These are phyloP conservation scores for button mushroom (Agaricus bisporus) DNA, from an alignment of 768 basidiomycete species.

Conservation along the genomic window DNA sequence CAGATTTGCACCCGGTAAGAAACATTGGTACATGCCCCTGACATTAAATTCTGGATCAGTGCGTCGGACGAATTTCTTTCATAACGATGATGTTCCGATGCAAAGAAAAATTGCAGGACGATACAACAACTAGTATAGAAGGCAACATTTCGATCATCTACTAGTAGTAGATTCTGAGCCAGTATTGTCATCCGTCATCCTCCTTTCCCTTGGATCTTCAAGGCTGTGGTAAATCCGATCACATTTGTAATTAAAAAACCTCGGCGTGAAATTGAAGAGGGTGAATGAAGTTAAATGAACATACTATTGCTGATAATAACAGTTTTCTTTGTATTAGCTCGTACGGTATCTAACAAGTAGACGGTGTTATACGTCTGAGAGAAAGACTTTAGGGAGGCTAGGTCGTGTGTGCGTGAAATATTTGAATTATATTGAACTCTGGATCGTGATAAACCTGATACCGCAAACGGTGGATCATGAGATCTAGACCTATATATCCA, in stretches of 20 bases:
- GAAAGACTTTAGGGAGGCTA: background rate
- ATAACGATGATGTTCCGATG: too few species aligned
- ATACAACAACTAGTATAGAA: slow-evolving; percentile 40
- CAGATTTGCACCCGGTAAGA: too few species aligned
- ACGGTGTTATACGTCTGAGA: too few species aligned
- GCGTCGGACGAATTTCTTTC: too few species aligned
- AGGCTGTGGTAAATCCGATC: slow-evolving; percentile 57
- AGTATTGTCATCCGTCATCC: slow-evolving; percentile 47
- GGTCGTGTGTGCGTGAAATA: background rate
- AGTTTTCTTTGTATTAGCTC: background rate
- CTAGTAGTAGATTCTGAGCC: slow-evolving; percentile 17
- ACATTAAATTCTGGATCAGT: too few species aligned
- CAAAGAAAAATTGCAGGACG: too few species aligned
- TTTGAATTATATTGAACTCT: background rate
- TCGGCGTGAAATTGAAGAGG: background rate
- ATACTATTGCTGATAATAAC: background rate
- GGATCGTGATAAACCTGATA: too few species aligned
- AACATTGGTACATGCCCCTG: too few species aligned
- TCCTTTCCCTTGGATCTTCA: slow-evolving; percentile 51
- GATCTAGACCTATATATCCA: background rate
- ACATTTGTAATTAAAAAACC: slow-evolving; percentile 37
- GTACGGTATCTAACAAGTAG: background rate
- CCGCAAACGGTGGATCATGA: background rate
- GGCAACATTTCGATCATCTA: slow-evolving; percentile 32
- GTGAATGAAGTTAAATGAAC: background rate